phyloP scores from a whole-genome alignment of 192 early-diverging fungal genomes.

The Rhizoclosmatium globosum region DNA sequence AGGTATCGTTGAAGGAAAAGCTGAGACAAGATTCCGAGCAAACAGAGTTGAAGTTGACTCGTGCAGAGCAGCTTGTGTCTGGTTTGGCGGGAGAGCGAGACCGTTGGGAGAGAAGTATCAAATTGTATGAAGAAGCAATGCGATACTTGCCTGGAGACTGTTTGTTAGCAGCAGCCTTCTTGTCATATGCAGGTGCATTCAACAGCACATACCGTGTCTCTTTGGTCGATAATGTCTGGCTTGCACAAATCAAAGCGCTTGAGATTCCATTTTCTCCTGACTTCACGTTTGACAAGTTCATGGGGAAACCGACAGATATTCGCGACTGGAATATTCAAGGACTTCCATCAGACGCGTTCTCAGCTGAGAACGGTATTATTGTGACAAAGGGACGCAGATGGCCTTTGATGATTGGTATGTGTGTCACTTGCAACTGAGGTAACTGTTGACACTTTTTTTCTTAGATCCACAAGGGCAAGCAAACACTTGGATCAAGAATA shows the following conservation, averaged over 20 bases:
- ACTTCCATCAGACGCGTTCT: slow-evolving; percentile 67
- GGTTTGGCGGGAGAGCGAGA: slow-evolving; percentile 65
- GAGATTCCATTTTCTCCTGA: slow-evolving; percentile 65
- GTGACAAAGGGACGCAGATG: slow-evolving; percentile 64
- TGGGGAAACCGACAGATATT: slow-evolving; percentile 69
- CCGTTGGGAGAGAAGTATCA: slow-evolving; percentile 66
- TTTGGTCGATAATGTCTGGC: slow-evolving; percentile 58
- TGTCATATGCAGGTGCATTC: slow-evolving; percentile 69
- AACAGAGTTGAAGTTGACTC: slow-evolving; percentile 60
- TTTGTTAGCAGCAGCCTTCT: slow-evolving; percentile 64
- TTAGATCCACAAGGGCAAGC: slow-evolving; percentile 65
- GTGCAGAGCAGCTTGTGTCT: slow-evolving; percentile 67
- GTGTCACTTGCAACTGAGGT: no score
- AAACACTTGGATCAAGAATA: slow-evolving; percentile 71
- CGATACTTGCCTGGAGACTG: slow-evolving; percentile 64
- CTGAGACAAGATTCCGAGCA: slow-evolving; percentile 63
- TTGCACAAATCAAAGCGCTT: slow-evolving; percentile 62
- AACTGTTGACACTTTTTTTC: no score
- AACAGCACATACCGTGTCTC: slow-evolving; percentile 62
- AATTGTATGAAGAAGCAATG: slow-evolving; percentile 62
- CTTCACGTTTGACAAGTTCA: slow-evolving; percentile 61
- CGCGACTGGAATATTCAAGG: slow-evolving; percentile 67
- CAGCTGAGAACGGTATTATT: slow-evolving; percentile 69
- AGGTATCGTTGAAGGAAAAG: slow-evolving; percentile 64
- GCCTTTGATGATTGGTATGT: slow-evolving; percentile 61